Conservation (phyloP, 768 basidiomycete species). For the Boletus eberwhitei region DNA sequence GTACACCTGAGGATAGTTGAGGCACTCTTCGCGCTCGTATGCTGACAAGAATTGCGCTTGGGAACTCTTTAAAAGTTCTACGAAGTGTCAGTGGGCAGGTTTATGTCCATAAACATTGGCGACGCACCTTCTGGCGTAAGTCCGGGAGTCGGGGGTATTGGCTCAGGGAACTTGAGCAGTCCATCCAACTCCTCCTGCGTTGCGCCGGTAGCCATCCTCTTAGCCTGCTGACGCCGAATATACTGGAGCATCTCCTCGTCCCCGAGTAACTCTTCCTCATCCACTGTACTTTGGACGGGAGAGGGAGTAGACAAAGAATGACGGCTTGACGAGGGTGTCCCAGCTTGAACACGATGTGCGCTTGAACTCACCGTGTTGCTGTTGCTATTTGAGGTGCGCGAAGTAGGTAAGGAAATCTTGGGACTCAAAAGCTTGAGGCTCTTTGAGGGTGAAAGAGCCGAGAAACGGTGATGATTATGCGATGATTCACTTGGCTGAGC, state of each 20-base stretch:
- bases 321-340: conserved; percentile 66
- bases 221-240: conserved; percentile 84
- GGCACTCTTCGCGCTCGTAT: conserved; percentile 88
- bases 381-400: conserved; percentile 49
- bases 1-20: conserved; percentile 83
- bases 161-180: conserved; percentile 90
- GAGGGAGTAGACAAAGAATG: conserved; percentile 83
- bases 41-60: conserved; percentile 75
- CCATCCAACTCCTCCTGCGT: conserved; percentile 86
- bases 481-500: conserved; percentile 39
- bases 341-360: conserved; percentile 50
- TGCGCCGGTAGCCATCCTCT: conserved; percentile 79
- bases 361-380: conserved; percentile 35
- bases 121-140: conserved; percentile 67
- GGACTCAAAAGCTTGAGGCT: conserved; percentile 78
- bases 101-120: not conserved
- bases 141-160: conserved; percentile 64
- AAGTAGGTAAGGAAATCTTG: conserved; percentile 61
- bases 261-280: conserved; percentile 83
- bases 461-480: conserved; percentile 63
- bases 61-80: conserved; percentile 63
- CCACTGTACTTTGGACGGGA: conserved; percentile 70
- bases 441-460: conserved; percentile 82
- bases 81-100: conserved; percentile 7
- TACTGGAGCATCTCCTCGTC: conserved; percentile 98